Evolutionary conservation across 306 rosid species (phyloP).

Genomic region (Vicia faba): DNA sequence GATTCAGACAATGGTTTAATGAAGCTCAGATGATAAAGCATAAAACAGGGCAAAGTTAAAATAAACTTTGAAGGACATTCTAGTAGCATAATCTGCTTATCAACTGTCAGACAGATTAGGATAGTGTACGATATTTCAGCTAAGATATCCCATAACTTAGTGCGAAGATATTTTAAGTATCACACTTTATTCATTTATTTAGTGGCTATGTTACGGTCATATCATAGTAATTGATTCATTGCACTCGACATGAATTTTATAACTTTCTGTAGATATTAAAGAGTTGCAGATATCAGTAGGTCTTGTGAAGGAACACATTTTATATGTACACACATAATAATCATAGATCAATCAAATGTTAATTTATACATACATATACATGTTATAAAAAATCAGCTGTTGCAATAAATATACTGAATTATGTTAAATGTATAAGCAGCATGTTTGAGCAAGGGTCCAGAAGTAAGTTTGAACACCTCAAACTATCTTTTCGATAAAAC

Average conservation of each 20-base stretch:
- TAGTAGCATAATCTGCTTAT: constrained; percentile 30
- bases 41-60: background rate
- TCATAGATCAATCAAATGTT: background rate
- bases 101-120: constrained; percentile 11
- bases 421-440: constrained; percentile 13
- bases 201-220: background rate
- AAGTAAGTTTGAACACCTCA: constrained; percentile 25
- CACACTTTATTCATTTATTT: constrained; percentile 8
- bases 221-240: constrained; percentile 19
- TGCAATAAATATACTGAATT: constrained; percentile 26
- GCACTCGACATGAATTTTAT: background rate
- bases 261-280: background rate
- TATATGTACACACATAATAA: constrained; percentile 1
- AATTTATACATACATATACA: background rate
- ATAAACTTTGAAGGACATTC: background rate
- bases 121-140: constrained; percentile 8
- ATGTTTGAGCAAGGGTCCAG: constrained; percentile 25
- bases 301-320: background rate
- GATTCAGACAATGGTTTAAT: constrained; percentile 28
- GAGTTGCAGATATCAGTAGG: constrained; percentile 16
- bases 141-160: constrained; percentile 9
- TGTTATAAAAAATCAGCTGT: constrained; percentile 3
- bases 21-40: constrained; percentile 14
- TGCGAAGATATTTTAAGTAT: constrained; percentile 9
- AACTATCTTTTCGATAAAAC: constrained; percentile 6